A percentile compares a stretch with the other conserved stretches of the same genome.
phyloP scores from a whole-genome alignment of 805 yeast species.

The Wickerhamomyces chaumierensis region DNA sequence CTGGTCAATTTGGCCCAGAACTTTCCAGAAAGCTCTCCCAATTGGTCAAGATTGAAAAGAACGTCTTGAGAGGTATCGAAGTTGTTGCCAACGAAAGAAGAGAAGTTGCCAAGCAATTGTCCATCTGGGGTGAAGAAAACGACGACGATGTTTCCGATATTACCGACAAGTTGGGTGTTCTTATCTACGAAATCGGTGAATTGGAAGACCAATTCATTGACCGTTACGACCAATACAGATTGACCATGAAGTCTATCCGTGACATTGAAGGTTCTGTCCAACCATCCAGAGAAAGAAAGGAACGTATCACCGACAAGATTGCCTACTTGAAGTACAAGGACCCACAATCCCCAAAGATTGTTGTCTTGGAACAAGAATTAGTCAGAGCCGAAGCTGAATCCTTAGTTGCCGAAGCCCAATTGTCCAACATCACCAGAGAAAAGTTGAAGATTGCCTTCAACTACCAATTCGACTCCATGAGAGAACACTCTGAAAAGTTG shows the following conservation, averaged over 20 bases:
- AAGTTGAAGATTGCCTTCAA: conserved; percentile 94
- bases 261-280: conserved; percentile 96
- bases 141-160: conserved; percentile 96
- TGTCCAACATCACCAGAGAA: conserved; percentile 95
- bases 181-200: conserved; percentile 93
- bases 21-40: conserved; percentile 84
- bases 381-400: conserved; percentile 99
- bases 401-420: conserved; percentile 97
- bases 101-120: conserved; percentile 93
- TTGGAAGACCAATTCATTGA: conserved; percentile 97
- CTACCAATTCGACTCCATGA: conserved; percentile 90
- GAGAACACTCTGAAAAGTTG: conserved; percentile 91
- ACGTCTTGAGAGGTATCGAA: conserved; percentile 88
- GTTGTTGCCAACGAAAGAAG: conserved; percentile 88
- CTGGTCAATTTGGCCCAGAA: conserved; percentile 92
- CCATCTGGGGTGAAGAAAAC: conserved; percentile 95
- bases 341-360: conserved; percentile 93
- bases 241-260: conserved; percentile 87
- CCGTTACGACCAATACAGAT: conserved; percentile 95
- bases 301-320: conserved; percentile 93
- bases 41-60: conserved; percentile 92
- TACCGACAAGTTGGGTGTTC: conserved; percentile 93
- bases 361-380: conserved; percentile 93
- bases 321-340: conserved; percentile 97
- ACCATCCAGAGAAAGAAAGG: conserved; percentile 97